Evolutionary conservation across 164 flowering plant species (phyloP), one percentile per base, ranked within the genome.

Genomic region (Tetracentron sinense): DNA sequence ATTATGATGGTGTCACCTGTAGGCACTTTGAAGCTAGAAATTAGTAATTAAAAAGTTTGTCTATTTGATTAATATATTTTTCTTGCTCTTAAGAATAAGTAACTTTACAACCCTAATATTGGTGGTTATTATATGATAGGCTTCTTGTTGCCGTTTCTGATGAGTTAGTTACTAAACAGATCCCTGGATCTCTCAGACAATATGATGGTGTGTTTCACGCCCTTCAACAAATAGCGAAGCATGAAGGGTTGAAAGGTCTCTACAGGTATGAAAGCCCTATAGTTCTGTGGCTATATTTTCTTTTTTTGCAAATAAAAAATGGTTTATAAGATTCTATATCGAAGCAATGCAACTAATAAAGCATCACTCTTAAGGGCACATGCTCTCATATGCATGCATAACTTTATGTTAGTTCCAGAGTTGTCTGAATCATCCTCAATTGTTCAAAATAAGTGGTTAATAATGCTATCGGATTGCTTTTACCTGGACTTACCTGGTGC

Each of bases 221-320:
- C 42, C 86, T 95, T 65, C 67, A 55, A 52, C 75, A 83, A 60
- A 87, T 87, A 66, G 75, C 78, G 38, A 87, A 73, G 70, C 76
- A 67, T 54, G 99, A 95, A 85, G 97, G 97, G 38, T 50, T 95
- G 66, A 81, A 69, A 75, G 97, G 99, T 63, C 94, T 95, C 54
- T 95, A 88, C 79, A 87, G 97, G 99, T 92, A 76, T 62, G 52
- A 0, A 22, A 28, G 25, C 15, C n/a, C 26, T 60, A 23, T 3
- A 15, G 16, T 44, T 64, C 21, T 4, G 38, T 33, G 5, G 11
- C 22, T 29, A 4, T 6, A 25, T 14, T 33, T 50, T n/a, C n/a
- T 50, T 14, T 31, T 6, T 33, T 51, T 25, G n/a, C n/a, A 8
- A 20, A 38, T 22, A 38, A 7, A 17, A 58, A 4, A 42, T 21